Base-by-base conservation (phyloP, 2,329 filamentous ascomycete species). In the Colletotrichum sp. region DNA sequence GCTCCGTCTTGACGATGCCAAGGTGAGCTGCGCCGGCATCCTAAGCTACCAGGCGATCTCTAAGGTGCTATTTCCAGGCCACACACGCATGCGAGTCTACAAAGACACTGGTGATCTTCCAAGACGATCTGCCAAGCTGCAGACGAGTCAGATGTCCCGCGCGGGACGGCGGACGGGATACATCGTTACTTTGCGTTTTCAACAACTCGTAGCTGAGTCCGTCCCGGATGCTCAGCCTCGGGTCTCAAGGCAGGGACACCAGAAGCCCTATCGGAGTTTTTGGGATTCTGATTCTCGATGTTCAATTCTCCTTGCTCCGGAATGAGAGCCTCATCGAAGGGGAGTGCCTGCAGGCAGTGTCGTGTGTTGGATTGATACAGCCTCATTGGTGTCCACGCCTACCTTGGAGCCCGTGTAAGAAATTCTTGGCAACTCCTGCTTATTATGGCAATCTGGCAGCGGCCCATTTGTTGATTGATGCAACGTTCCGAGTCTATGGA, bases 401-500 rank as follows among this genome's bases (percentile, higher is more conserved):
- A 0, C 44, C 44, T 49, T 49, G 44, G 44, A 49, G 6, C 44
- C 44, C 10, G 44, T 49, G 10, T 12, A 21, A 13, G 44, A 49
- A 49, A 7, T 10, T 49, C 44, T 49, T 49, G 44, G 44, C 44
- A 49, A 49, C 6, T 49, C 44, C 1, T 21, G n/a, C 44, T 49
- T 49, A 49, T 21, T 21, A 49, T 21, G 44, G 44, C 1, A 49
- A 21, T 49, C 9, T 49, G 44, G n/a, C 44, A 49, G 44, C n/a
- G 7, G n/a, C 44, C 44, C n/a, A 49, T 49, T 49, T 49, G 0
- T 13, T 49, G 44, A 49, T 49, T 49, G 44, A 49, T 49, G 44
- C 44, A 49, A 49, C 3, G 0, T 3, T 13, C 10, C 0, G 10
- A 21, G 4, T 1, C n/a, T 49, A 13, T 49, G 44, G n/a, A 49